Percentiles rank a stretch among this genome's conserved stretches.
Conservation (phyloP, 2,329 filamentous ascomycete species). For the Mollisiaceae sp. region DNA sequence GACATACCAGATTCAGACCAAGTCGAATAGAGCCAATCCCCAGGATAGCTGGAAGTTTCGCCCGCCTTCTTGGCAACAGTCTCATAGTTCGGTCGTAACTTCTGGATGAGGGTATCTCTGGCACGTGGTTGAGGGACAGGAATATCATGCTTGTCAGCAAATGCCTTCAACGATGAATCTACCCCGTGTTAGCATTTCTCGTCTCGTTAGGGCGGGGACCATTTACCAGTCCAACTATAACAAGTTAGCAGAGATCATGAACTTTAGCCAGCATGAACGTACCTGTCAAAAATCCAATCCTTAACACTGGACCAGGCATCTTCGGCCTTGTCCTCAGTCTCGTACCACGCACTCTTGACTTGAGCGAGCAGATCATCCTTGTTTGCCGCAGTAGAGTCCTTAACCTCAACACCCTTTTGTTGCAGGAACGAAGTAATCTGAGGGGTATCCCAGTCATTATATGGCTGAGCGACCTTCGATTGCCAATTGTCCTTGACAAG, state of each 20-base stretch:
- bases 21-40: constrained; percentile 88
- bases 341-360: constrained; percentile 77
- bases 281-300: constrained; percentile 92
- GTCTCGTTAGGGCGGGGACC: background rate
- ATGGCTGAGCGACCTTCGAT: constrained; percentile 72
- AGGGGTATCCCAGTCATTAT: constrained; percentile 75
- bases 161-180: constrained; percentile 91
- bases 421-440: constrained; percentile 72
- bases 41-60: constrained; percentile 84
- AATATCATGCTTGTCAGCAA: constrained; percentile 87
- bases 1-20: constrained; percentile 76
- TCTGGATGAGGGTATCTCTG: constrained; percentile 79
- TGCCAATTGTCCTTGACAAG: constrained; percentile 94
- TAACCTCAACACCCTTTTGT: constrained; percentile 71
- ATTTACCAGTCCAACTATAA: constrained; percentile 33
- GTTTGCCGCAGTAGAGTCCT: constrained; percentile 68
- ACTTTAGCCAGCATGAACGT: constrained; percentile 38
- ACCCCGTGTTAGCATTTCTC: constrained; percentile 50
- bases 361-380: constrained; percentile 71
- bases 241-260: constrained; percentile 20
- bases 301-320: constrained; percentile 74
- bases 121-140: constrained; percentile 84
- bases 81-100: constrained; percentile 83
- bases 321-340: constrained; percentile 77
- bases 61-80: constrained; percentile 73